Evolutionary conservation across 192 early-diverging fungal species (phyloP).

Genomic region (Coemansia sp.): DNA sequence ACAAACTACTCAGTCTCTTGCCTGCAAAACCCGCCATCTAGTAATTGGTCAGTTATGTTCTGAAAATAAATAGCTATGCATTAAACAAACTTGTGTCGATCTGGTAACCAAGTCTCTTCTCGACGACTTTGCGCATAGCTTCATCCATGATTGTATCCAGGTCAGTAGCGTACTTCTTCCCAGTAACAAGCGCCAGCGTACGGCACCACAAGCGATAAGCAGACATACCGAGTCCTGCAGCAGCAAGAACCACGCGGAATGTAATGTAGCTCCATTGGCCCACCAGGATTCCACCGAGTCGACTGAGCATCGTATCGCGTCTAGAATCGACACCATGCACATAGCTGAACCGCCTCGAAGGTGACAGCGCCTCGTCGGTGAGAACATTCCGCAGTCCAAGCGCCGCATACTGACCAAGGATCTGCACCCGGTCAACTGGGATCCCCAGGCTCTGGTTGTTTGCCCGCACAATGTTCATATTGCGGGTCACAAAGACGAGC

Average conservation of each 20-base stretch:
- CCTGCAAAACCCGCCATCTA: too few relatives aligned
- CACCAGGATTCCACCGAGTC: conserved; percentile 6
- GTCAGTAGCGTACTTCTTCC: conserved; percentile 36
- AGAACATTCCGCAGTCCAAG: conserved; percentile 56
- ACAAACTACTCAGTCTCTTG: too few relatives aligned
- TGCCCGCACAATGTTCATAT: conserved; percentile 84
- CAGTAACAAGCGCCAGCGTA: conserved; percentile 10
- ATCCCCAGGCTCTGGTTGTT: conserved; percentile 82
- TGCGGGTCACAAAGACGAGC: conserved; percentile 85
- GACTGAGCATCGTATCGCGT: conserved; percentile 18
- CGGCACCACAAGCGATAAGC: conserved; percentile 35
- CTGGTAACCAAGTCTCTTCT: conserved; percentile 74
- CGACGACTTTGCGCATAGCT: conserved; percentile 62
- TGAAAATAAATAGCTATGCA: conserved; percentile 46
- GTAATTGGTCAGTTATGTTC: neutral
- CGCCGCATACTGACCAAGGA: conserved; percentile 80
- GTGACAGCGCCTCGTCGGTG: conserved; percentile 33
- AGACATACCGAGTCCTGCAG: conserved; percentile 48
- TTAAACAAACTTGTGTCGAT: conserved; percentile 78
- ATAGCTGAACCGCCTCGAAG: conserved; percentile 14
- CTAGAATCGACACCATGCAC: conserved; percentile 14
- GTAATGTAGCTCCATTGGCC: conserved; percentile 46
- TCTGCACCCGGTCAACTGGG: conserved; percentile 84
- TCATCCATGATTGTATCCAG: conserved; percentile 80
- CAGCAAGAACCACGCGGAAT: conserved; percentile 49